A percentile compares a stretch with the other conserved stretches of the same genome.
Evolutionary conservation across 257 asterid species (phyloP).

Genomic region (Datura wrightii): DNA sequence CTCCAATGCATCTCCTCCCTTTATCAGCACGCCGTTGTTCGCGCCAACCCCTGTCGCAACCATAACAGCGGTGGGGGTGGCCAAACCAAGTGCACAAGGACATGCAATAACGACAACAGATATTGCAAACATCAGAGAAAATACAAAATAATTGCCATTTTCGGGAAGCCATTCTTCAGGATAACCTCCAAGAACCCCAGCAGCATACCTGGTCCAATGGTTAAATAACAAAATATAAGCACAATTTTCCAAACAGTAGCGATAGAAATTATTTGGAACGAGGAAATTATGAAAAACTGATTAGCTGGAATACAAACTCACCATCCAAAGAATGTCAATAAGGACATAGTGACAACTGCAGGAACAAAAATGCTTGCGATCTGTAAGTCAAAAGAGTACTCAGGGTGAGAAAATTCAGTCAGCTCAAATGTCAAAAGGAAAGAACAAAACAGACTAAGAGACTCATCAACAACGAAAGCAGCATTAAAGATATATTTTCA

Average conservation of each 20-base stretch:
- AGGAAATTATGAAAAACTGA: background rate
- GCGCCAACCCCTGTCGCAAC: constrained; percentile 99
- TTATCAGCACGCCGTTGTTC: constrained; percentile 91
- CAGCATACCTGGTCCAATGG: constrained; percentile 65
- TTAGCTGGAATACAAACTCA: constrained; percentile 45
- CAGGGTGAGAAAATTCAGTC: constrained; percentile 37
- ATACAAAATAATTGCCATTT: constrained; percentile 82
- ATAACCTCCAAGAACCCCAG: constrained; percentile 82
- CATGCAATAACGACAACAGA: constrained; percentile 96
- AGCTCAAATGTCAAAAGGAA: constrained; percentile 26
- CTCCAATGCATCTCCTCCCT: constrained; percentile 99
- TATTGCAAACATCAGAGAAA: constrained; percentile 96
- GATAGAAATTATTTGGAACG: constrained; percentile 13
- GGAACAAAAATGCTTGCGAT: constrained; percentile 97
- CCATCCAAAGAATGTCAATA: constrained; percentile 90
- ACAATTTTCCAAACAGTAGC: background rate
- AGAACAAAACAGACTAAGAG: constrained; percentile 29
- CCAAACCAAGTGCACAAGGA: constrained; percentile 99
- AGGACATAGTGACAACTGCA: constrained; percentile 65
- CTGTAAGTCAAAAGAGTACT: constrained; percentile 54
- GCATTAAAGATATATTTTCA: background rate
- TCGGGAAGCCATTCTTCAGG: constrained; percentile 89
- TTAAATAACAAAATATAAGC: constrained; percentile 19
- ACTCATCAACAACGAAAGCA: constrained; percentile 22
- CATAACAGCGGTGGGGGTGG: constrained; percentile 99